Evolutionary conservation across 176 grass and related monocot species (phyloP).

Genomic region (Phragmites australis): DNA sequence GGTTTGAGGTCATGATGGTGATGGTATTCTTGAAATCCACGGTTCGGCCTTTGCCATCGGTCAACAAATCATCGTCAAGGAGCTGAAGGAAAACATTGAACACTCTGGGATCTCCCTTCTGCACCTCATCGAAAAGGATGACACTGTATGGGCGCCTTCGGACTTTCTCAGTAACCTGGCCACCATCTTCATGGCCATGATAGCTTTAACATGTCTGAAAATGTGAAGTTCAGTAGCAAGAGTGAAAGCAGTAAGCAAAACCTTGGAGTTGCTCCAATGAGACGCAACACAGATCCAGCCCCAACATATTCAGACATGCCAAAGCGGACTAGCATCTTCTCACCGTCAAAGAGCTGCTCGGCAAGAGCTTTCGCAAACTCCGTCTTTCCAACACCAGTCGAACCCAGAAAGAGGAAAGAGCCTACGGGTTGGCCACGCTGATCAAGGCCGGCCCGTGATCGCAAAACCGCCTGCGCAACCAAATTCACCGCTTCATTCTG

Average conservation of each 20-base stretch:
- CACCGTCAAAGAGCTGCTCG: slow-evolving; percentile 23
- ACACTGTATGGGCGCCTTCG: slow-evolving; percentile 40
- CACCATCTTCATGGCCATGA: slow-evolving; percentile 40
- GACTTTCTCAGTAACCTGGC: slow-evolving; percentile 47
- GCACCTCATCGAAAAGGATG: slow-evolving; percentile 53
- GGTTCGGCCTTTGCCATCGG: slow-evolving; percentile 44
- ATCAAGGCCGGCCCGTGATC: slow-evolving; percentile 41
- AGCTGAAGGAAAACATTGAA: slow-evolving; percentile 51
- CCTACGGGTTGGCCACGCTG: slow-evolving; percentile 24
- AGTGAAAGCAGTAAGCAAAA: neutral
- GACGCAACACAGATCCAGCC: neutral
- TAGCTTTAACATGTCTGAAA: neutral
- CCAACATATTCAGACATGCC: slow-evolving; percentile 53
- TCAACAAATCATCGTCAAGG: slow-evolving; percentile 46
- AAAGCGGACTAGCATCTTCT: slow-evolving; percentile 40
- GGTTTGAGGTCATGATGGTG: slow-evolving; percentile 61
- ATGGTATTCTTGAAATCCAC: slow-evolving; percentile 58
- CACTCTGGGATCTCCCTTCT: slow-evolving; percentile 41
- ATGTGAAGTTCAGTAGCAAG: too few species aligned
- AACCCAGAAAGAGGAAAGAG: slow-evolving; percentile 45
- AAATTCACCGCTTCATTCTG: slow-evolving; percentile 41
- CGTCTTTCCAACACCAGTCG: slow-evolving; percentile 61
- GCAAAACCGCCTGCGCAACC: slow-evolving; percentile 35
- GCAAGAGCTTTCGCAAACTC: slow-evolving; percentile 59
- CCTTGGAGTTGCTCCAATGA: slow-evolving; percentile 52